phyloP scores from a whole-genome alignment of 2,329 filamentous ascomycete species.

The Scytalidium lignicola region DNA sequence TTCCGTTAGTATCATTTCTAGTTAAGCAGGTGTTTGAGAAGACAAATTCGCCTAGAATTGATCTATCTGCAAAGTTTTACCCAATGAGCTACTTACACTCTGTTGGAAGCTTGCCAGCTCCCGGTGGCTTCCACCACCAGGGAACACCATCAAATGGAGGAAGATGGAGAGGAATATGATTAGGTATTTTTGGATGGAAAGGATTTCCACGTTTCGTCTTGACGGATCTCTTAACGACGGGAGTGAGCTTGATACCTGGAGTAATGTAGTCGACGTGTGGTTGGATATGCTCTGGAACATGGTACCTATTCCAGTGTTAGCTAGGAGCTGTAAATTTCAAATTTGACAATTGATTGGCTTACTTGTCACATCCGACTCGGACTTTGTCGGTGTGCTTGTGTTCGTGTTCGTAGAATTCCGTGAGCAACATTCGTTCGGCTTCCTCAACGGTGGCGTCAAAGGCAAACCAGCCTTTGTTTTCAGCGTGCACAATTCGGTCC shows the following conservation, averaged over 20 bases:
- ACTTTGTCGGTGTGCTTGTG: slow-evolving; percentile 17
- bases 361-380: slow-evolving; percentile 46
- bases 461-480: slow-evolving; percentile 30
- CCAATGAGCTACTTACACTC: not conserved
- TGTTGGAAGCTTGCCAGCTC: not conserved
- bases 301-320: no score
- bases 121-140: not conserved
- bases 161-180: not conserved
- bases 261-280: slow-evolving; percentile 26
- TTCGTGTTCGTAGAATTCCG: slow-evolving; percentile 30
- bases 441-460: slow-evolving; percentile 30
- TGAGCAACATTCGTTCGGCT: slow-evolving; percentile 28
- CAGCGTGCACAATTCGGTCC: slow-evolving; percentile 26
- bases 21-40: no score
- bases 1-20: not conserved
- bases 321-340: no score
- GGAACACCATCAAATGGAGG: not conserved
- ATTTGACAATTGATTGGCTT: no score
- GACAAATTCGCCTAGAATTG: no score
- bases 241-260: slow-evolving; percentile 20
- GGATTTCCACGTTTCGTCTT: slow-evolving; percentile 9
- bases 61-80: no score
- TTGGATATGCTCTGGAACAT: slow-evolving; percentile 24
- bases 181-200: slow-evolving; percentile 4
- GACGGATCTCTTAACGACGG: slow-evolving; percentile 6